Percentiles rank a stretch among this genome's conserved stretches.
Evolutionary conservation across 1,284 basidiomycete species (phyloP).

Genomic region (Boletus nobilissimus): DNA sequence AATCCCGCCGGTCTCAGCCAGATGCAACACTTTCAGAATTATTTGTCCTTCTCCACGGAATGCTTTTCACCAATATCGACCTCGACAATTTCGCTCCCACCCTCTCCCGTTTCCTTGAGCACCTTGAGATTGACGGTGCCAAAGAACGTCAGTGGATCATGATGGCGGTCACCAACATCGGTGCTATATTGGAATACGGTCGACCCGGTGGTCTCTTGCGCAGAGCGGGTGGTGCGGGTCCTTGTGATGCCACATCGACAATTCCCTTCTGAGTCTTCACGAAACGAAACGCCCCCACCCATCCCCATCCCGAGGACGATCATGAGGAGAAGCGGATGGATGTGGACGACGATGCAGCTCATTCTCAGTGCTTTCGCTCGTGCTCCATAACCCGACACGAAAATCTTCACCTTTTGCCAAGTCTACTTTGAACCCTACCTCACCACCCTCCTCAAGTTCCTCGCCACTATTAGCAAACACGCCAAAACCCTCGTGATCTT

Average conservation of each 20-base stretch:
- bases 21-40: conserved; percentile 85
- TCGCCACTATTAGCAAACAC: too few species aligned
- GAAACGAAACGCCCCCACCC: conserved; percentile 47
- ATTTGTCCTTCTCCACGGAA: conserved; percentile 92
- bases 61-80: conserved; percentile 94
- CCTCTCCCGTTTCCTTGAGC: conserved; percentile 86
- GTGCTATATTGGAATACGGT: conserved; percentile 88
- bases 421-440: too few species aligned
- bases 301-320: too few species aligned
- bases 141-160: conserved; percentile 95
- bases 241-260: conserved; percentile 49
- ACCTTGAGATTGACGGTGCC: conserved; percentile 81
- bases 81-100: conserved; percentile 90
- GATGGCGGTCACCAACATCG: conserved; percentile 90
- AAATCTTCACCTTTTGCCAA: too few species aligned
- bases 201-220: conserved; percentile 77
- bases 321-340: conserved; percentile 80
- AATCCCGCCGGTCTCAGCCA: conserved; percentile 76
- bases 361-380: too few species aligned
- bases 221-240: conserved; percentile 59
- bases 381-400: too few species aligned
- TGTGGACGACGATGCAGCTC: conserved; percentile 65
- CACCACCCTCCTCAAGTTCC: too few species aligned
- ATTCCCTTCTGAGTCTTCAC: conserved; percentile 58
- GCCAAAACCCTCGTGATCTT: too few species aligned